Conservation (phyloP, 345 rosid genomes). For the Laguncularia racemosa region DNA sequence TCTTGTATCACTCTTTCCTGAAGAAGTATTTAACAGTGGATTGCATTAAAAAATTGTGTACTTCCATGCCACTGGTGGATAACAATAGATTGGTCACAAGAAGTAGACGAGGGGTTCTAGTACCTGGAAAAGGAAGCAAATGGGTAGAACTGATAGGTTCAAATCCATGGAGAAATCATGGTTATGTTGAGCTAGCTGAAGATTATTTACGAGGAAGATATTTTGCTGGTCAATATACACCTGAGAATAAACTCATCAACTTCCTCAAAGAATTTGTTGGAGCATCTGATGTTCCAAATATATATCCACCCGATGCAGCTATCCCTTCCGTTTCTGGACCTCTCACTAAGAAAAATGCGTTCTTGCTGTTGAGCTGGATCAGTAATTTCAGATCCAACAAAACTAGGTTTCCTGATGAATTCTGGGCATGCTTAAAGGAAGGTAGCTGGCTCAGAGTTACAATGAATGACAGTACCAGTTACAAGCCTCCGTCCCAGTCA, state of each 20-base stretch:
- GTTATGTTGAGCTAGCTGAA: constrained; percentile 43
- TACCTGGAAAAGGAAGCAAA: constrained; percentile 58
- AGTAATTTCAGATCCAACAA: constrained; percentile 4
- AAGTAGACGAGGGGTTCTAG: constrained; percentile 31
- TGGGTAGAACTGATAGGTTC: constrained; percentile 49
- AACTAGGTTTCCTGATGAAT: constrained; percentile 23
- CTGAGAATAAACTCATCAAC: constrained; percentile 19
- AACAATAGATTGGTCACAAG: constrained; percentile 28
- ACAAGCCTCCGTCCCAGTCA: constrained; percentile 50
- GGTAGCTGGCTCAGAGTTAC: constrained; percentile 60
- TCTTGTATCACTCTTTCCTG: constrained; percentile 36
- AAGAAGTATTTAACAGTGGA: constrained; percentile 9
- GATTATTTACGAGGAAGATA: constrained; percentile 28
- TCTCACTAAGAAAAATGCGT: constrained; percentile 42
- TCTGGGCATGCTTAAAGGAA: constrained; percentile 36
- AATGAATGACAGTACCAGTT: constrained; percentile 32
- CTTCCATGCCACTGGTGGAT: constrained; percentile 48
- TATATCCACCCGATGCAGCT: constrained; percentile 47
- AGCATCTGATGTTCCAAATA: constrained; percentile 44
- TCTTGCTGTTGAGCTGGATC: constrained; percentile 61
- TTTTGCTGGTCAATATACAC: constrained; percentile 34
- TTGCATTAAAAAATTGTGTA: constrained; percentile 22
- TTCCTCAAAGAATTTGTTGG: constrained; percentile 26
- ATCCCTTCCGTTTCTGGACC: constrained; percentile 42
- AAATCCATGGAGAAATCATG: constrained; percentile 42